Evolutionary conservation across 2,329 filamentous ascomycete species (phyloP), one percentile per base, ranked within the genome.

Genomic region (Fusarium sp.): DNA sequence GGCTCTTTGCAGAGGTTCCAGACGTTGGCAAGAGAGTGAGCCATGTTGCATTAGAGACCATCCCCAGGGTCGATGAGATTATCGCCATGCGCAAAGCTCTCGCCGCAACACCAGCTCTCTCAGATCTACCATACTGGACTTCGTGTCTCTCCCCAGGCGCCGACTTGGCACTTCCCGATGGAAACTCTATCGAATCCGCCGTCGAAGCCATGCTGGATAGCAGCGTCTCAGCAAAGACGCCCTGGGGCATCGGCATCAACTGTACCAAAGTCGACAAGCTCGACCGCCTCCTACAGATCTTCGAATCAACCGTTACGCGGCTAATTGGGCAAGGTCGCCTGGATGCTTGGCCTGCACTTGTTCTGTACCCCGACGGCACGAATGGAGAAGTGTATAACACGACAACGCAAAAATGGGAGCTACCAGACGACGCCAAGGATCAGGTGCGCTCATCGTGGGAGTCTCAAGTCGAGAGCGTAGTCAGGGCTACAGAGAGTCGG

Each of bases 281-380:
- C 33, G 86, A 87, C 3, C 78, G 81, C 0, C 81, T 93, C 17
- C 81, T 94, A 20, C 81, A 80, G 20, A 83, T 87, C 58, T 92
- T 89, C 60, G 89, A 92, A 75, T 83, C 81, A 4, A 85, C 83
- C 10, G 79, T 91, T 17, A 67, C 70, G 11, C 71, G 67, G n/a
- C 62, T 89, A 73, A 65, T 85, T 2, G 61, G 77, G 5, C 73
- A 79, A 5, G 82, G 83, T 0, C 74, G 80, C 15, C 62, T 86
- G 2, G 22, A 69, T 0, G 76, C 79, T 7, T 87, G 85, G 83
- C 90, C 90, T 1, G 85, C 84, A 22, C 80, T 93, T 63, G 87
- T 93, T 6, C 75, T 93, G 20, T 93, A 93, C 79, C 92, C 92
- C 0, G 92, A 94, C 79, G 91, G 91, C 0, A 93, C 92, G 2